Evolutionary conservation across 805 yeast genomes (phyloP), one percentile per base, ranked within the genome.

Genomic region (Wickerhamomyces hampshirensis): DNA sequence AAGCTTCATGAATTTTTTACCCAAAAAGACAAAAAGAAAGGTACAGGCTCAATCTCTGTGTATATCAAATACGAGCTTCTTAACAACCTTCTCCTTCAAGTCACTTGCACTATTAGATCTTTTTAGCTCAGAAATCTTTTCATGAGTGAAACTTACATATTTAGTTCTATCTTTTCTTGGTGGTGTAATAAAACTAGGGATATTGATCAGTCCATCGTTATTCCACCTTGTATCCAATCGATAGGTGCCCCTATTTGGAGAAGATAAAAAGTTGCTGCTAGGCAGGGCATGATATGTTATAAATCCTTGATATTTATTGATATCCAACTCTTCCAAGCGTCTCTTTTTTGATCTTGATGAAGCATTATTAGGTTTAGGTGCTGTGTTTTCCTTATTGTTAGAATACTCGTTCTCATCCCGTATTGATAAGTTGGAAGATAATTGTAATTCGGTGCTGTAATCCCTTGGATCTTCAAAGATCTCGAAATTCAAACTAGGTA

Each of bases 101-200:
- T 51, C 49, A 19, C 41, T 42, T 1, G 31, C 33, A 2, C 54
- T 48, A 28, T 33, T 35, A 1, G 55, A 47, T 44, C 58, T 48
- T 31, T 53, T 53, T 11, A 46, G n/a, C 15, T 32, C 30, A n/a
- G 13, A 28, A 9, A 26, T 35, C 19, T 39, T 40, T 12, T 42
- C 40, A 17, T 34, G 38, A 8, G 42, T 43, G 30, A 44, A 44
- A 8, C 50, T 43, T n/a, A 48, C 18, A 23, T 50, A 51, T 27
- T 37, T 47, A 4, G 36, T 28, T 26, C 53, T 41, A 23, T 50
- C 39, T 2, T 26, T 27, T 39, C 56, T 46, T 33, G 58, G 56
- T 3, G 58, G 58, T 4, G 58, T 53, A 4, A 53, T 42, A 34
- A 34, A 53, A 5, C 43, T 35, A 7, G 57, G 57, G 6, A 53